These are phyloP conservation scores for Colletotrichum salicis DNA, from an alignment of 2,329 filamentous ascomycete species.

Conservation along the genomic window DNA sequence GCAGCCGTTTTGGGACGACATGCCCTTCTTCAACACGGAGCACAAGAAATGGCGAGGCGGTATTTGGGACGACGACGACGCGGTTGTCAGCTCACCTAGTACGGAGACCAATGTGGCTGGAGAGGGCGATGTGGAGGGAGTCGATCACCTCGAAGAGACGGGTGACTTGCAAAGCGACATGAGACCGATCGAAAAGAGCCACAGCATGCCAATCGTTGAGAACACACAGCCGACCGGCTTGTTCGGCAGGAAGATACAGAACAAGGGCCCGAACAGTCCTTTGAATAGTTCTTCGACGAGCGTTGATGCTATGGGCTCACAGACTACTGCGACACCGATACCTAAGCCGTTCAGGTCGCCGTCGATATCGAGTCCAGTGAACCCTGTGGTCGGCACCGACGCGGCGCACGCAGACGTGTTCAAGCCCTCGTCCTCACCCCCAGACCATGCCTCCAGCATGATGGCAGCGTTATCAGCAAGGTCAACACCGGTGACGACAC, in stretches of 20 bases:
- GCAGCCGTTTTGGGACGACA: conserved; percentile 94
- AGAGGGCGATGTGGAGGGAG: conserved; percentile 59
- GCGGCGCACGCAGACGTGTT: conserved; percentile 73
- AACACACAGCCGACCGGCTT: conserved; percentile 52
- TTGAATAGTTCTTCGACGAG: conserved; percentile 58
- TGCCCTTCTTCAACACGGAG: conserved; percentile 87
- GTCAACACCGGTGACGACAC: conserved; percentile 63
- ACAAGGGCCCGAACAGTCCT: conserved; percentile 47
- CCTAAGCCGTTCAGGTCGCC: conserved; percentile 54
- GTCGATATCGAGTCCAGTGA: conserved; percentile 71
- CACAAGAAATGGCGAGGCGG: conserved; percentile 85
- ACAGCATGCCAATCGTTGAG: conserved; percentile 60
- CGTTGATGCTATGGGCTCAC: conserved; percentile 52
- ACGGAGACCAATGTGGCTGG: conserved; percentile 53
- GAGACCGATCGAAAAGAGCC: conserved; percentile 65
- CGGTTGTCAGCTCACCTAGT: conserved; percentile 50
- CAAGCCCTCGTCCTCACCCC: conserved; percentile 64
- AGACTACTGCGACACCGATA: conserved; percentile 48
- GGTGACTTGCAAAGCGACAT: conserved; percentile 52
- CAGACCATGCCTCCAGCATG: conserved; percentile 69
- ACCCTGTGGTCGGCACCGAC: conserved; percentile 75
- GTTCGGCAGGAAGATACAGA: conserved; percentile 60
- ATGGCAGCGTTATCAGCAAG: conserved; percentile 77
- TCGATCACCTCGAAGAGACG: conserved; percentile 55
- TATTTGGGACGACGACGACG: conserved; percentile 74